Conservation (phyloP, 2,329 filamentous ascomycete species). For the Gremmenia infestans region DNA sequence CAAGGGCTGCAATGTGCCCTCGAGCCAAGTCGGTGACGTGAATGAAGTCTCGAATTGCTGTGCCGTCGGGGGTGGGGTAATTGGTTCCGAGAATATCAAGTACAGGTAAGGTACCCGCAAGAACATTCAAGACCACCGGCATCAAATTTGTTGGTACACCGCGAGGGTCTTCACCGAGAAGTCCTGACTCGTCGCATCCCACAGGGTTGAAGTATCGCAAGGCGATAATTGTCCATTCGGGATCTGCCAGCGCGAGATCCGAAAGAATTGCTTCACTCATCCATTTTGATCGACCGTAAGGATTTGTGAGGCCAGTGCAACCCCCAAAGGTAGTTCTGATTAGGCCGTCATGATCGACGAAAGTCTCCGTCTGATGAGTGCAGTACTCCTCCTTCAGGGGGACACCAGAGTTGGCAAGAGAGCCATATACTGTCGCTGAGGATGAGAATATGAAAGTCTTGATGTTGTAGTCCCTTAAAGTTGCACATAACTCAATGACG, state of each 20-base stretch:
- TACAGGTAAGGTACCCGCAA: constrained; percentile 47
- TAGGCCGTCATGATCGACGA: constrained; percentile 37
- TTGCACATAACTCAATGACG: constrained; percentile 51
- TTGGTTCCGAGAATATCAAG: constrained; percentile 58
- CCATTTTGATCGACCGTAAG: constrained; percentile 61
- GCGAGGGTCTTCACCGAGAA: constrained; percentile 57
- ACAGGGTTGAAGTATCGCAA: constrained; percentile 64
- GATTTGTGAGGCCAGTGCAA: constrained; percentile 54
- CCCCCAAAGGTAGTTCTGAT: constrained; percentile 40
- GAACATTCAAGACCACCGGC: constrained; percentile 55
- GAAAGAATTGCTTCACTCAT: constrained; percentile 61
- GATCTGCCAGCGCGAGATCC: constrained; percentile 55
- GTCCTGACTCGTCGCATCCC: constrained; percentile 57
- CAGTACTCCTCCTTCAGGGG: constrained; percentile 51
- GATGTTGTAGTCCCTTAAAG: constrained; percentile 53
- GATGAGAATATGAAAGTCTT: constrained; percentile 64
- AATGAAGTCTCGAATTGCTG: constrained; percentile 61
- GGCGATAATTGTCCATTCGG: constrained; percentile 56
- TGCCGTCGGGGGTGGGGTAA: constrained; percentile 60
- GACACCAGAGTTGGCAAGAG: constrained; percentile 42
- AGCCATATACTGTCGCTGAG: constrained; percentile 61
- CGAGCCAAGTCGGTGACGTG: constrained; percentile 59
- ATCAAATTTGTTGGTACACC: constrained; percentile 58
- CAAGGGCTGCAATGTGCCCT: constrained; percentile 56
- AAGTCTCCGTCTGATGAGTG: constrained; percentile 44